phyloP scores from a whole-genome alignment of 1,284 basidiomycete species.

The Coniferiporia sulphurascens region DNA sequence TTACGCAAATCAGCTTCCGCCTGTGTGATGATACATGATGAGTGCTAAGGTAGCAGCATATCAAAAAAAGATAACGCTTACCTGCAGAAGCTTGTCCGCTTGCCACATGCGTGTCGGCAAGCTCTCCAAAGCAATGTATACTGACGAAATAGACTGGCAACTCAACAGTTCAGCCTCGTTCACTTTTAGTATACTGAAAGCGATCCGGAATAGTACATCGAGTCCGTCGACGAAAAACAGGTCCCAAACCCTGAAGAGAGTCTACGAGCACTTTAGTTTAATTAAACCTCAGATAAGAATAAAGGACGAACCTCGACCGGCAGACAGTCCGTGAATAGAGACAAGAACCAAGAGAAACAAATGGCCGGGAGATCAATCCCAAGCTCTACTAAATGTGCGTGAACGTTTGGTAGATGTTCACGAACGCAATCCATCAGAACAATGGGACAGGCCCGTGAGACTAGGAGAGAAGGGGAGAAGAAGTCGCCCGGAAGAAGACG shows the following conservation, averaged over 20 bases:
- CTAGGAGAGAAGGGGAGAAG: constrained; percentile 78
- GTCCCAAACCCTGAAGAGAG: constrained; percentile 90
- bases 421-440: constrained; percentile 87
- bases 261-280: constrained; percentile 38
- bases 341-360: constrained; percentile 98
- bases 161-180: constrained; percentile 81
- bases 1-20: constrained; percentile 65
- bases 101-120: constrained; percentile 91
- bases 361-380: constrained; percentile 91
- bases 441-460: constrained; percentile 89
- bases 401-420: constrained; percentile 71
- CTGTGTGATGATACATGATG: constrained; percentile 30
- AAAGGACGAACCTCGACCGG: constrained; percentile 77
- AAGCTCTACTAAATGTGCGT: constrained; percentile 70
- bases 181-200: constrained; percentile 79
- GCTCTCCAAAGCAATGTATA: constrained; percentile 83
- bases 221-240: constrained; percentile 93
- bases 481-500: constrained; percentile 79
- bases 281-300: background rate
- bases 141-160: constrained; percentile 78
- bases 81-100: constrained; percentile 84
- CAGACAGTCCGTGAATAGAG: constrained; percentile 92
- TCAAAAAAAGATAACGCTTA: constrained; percentile 31
- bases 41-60: background rate
- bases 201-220: constrained; percentile 88